Conservation (phyloP, 805 yeast genomes). For the Cyberlindnera bimundalis region DNA sequence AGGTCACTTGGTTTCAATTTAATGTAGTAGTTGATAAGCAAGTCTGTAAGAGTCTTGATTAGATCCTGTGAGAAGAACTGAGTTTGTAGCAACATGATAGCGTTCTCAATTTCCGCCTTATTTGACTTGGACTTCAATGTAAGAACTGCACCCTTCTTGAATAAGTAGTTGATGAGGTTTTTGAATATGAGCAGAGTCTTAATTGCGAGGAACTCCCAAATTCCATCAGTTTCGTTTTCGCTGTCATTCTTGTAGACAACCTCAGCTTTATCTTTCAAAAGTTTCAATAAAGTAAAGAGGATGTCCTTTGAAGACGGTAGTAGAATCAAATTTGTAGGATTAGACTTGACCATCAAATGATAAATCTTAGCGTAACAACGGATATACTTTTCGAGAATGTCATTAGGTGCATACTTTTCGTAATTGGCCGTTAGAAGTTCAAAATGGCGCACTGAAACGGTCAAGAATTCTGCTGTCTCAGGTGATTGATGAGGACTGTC, state of each 20-base stretch:
- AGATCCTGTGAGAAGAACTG: constrained; percentile 58
- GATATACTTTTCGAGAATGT: constrained; percentile 61
- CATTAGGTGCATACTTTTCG: constrained; percentile 40
- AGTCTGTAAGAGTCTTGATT: constrained; percentile 56
- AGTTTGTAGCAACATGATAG: constrained; percentile 48
- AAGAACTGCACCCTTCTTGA: constrained; percentile 64
- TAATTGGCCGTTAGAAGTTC: constrained; percentile 52
- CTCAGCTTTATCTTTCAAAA: constrained; percentile 64
- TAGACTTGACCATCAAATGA: constrained; percentile 50
- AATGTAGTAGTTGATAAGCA: constrained; percentile 71
- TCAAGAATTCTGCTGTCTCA: constrained; percentile 59
- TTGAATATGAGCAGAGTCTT: constrained; percentile 64
- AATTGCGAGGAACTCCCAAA: constrained; percentile 75
- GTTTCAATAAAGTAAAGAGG: constrained; percentile 53
- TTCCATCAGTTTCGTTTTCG: constrained; percentile 47
- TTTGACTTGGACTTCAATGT: constrained; percentile 59
- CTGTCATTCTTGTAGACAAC: constrained; percentile 52
- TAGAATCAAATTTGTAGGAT: constrained; percentile 69
- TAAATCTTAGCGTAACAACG: constrained; percentile 75
- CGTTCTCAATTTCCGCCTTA: constrained; percentile 56
- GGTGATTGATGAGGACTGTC: constrained; percentile 62
- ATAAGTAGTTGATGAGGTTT: constrained; percentile 55
- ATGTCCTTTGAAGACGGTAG: constrained; percentile 62
- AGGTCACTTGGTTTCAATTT: constrained; percentile 71
- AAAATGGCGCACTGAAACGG: constrained; percentile 53